Conservation (phyloP, 495 filamentous ascomycete genomes). For the Xylaria intraflava region DNA sequence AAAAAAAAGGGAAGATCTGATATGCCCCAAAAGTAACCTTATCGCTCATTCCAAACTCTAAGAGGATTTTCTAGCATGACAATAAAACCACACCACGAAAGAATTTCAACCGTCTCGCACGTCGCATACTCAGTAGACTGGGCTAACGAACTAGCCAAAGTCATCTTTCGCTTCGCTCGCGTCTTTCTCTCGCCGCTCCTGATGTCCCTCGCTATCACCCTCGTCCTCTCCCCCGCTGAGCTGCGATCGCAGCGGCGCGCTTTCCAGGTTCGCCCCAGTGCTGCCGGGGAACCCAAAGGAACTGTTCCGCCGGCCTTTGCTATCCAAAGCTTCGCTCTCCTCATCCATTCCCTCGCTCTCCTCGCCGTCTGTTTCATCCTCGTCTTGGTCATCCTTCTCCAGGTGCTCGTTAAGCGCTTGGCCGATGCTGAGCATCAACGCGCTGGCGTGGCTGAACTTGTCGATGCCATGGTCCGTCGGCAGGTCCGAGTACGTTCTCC, state of each 20-base stretch:
- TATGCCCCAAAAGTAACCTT: too few relatives aligned
- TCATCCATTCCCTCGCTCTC: constrained; percentile 48
- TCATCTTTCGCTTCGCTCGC: constrained; percentile 10
- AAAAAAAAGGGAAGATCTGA: too few relatives aligned
- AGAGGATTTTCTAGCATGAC: too few relatives aligned
- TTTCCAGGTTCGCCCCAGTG: constrained; percentile 35
- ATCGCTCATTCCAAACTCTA: too few relatives aligned
- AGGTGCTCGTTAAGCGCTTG: constrained; percentile 52
- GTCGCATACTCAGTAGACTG: too few relatives aligned
- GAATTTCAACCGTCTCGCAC: too few relatives aligned
- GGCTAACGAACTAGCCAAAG: constrained; percentile 6
- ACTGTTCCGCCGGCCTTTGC: constrained; percentile 36
- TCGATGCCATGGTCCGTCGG: constrained; percentile 49
- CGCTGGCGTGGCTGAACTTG: constrained; percentile 48
- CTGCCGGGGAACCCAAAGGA: constrained; percentile 31
- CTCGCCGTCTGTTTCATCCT: constrained; percentile 26
- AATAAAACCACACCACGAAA: too few relatives aligned
- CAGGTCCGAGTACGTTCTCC: constrained; percentile 58
- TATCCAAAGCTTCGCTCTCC: constrained; percentile 51
- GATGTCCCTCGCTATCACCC: background rate
- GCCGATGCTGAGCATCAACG: constrained; percentile 59
- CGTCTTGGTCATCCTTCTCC: constrained; percentile 29
- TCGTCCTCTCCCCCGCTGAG: constrained; percentile 5
- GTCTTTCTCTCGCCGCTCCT: background rate
- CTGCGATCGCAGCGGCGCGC: constrained; percentile 37